phyloP scores from a whole-genome alignment of 371 early-diverging fungal species.

The Chytridium lagenaria region DNA sequence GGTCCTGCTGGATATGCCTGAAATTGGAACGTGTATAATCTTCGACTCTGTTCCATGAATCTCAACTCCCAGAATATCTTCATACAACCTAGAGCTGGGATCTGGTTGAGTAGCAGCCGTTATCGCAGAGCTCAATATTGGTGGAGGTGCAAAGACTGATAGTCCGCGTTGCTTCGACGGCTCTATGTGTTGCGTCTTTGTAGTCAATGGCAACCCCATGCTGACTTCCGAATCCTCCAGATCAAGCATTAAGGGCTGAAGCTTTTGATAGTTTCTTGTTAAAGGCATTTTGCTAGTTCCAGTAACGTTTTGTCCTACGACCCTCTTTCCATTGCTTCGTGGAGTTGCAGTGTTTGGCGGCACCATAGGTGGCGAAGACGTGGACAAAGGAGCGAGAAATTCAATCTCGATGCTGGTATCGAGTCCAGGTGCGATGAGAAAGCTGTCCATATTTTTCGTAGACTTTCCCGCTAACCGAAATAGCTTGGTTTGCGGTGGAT shows the following conservation, averaged over 20 bases:
- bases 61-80: constrained; percentile 25
- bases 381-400: constrained; percentile 23
- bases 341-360: constrained; percentile 15
- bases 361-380: neutral
- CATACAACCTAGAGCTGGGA: constrained; percentile 6
- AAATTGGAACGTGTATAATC: constrained; percentile 28
- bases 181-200: neutral
- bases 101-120: neutral
- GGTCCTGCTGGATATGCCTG: constrained; percentile 38
- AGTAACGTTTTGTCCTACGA: neutral
- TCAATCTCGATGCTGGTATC: constrained; percentile 33
- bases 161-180: neutral
- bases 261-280: neutral
- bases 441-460: constrained; percentile 9
- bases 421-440: constrained; percentile 43
- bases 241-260: neutral
- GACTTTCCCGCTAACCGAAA: constrained; percentile 23
- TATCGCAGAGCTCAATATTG: neutral
- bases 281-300: too few species aligned
- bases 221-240: too few species aligned
- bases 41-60: constrained; percentile 18
- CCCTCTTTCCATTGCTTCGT: neutral
- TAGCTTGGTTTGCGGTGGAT: constrained; percentile 24
- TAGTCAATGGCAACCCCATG: neutral
- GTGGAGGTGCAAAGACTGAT: neutral